Evolutionary conservation across 139 green algal species (phyloP), one percentile per base, ranked within the genome.

Genomic region (Closterium sp.): DNA sequence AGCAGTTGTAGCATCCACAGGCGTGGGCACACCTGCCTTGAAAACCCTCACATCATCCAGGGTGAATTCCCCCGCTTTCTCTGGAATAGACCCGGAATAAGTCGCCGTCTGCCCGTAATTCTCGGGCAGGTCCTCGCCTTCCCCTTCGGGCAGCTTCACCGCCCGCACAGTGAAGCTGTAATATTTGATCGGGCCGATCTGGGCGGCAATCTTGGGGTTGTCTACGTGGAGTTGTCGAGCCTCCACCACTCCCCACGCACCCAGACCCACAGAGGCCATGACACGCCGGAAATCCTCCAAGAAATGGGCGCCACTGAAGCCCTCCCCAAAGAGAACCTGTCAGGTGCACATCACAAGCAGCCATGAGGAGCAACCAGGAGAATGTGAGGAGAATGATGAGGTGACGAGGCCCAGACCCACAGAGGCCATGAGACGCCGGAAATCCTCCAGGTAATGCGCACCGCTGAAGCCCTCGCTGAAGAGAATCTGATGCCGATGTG

Each of bases 141-240:
- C 31, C 2, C 34, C 45, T 2, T 70, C 38, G 9, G 50, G 92
- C 86, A 99, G 93, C 96, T 99, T 99, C 97, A 99, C 99, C 38
- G 99, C 95, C 34, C 97, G 96, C 93, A 98, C 99, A 7, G 98
- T 99, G 92, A 99, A 97, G 91, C 94, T 97, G 95, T 95, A 98
- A 96, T 99, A 99, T 17, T 88, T 95, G 0, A 98, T 97, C 17
- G 98, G 96, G 0, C 98, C 98, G 17, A 98, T 79, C 86, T 98
- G 29, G 4, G 92, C 91, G 45, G 89, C 79, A 30, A 99, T 95
- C 88, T 97, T 95, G 0, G 92, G 3, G 89, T 99, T 98, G 27
- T 96, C 93, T 17, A 99, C 34, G 9, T 89, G 50, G 31, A 94
- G 92, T n/a, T 86, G 28, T 31, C 91, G 89, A 6, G 84, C 89